Conservation (phyloP, 805 yeast genomes). For the Yarrowia porcina region DNA sequence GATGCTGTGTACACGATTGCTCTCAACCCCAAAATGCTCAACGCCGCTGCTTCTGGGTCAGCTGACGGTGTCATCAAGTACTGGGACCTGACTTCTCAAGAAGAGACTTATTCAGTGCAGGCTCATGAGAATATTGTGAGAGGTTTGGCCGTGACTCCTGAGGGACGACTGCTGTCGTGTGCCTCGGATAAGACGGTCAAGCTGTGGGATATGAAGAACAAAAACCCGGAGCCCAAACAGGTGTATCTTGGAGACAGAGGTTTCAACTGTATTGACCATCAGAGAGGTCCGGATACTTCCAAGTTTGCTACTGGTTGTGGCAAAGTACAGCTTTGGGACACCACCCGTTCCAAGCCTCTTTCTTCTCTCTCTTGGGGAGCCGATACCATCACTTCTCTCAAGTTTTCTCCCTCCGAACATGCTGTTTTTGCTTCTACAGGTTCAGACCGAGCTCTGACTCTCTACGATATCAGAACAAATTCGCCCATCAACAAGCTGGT, state of each 20-base stretch:
- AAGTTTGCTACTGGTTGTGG: slow-evolving; percentile 92
- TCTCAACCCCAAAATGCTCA: slow-evolving; percentile 64
- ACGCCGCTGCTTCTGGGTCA: slow-evolving; percentile 81
- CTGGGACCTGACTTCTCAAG: slow-evolving; percentile 83
- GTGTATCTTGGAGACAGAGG: slow-evolving; percentile 83
- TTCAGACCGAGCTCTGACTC: slow-evolving; percentile 82
- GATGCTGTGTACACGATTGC: slow-evolving; percentile 92
- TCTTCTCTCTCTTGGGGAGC: slow-evolving; percentile 93
- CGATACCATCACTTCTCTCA: slow-evolving; percentile 77
- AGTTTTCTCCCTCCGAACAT: slow-evolving; percentile 87
- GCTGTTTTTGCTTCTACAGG: slow-evolving; percentile 85
- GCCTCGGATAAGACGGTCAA: slow-evolving; percentile 88
- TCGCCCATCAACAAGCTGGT: slow-evolving; percentile 90
- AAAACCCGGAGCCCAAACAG: slow-evolving; percentile 58
- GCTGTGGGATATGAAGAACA: slow-evolving; percentile 70
- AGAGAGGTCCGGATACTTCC: slow-evolving; percentile 52
- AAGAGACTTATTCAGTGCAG: slow-evolving; percentile 69
- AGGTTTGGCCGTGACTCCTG: slow-evolving; percentile 75
- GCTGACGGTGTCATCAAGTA: slow-evolving; percentile 94
- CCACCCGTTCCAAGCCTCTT: slow-evolving; percentile 69
- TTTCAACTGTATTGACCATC: slow-evolving; percentile 83
- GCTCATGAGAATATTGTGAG: slow-evolving; percentile 90
- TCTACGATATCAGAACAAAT: slow-evolving; percentile 86
- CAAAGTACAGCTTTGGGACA: slow-evolving; percentile 87
- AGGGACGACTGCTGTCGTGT: slow-evolving; percentile 66